phyloP scores from a whole-genome alignment of 2,329 filamentous ascomycete genomes.

The Microthyrium microscopicum region DNA sequence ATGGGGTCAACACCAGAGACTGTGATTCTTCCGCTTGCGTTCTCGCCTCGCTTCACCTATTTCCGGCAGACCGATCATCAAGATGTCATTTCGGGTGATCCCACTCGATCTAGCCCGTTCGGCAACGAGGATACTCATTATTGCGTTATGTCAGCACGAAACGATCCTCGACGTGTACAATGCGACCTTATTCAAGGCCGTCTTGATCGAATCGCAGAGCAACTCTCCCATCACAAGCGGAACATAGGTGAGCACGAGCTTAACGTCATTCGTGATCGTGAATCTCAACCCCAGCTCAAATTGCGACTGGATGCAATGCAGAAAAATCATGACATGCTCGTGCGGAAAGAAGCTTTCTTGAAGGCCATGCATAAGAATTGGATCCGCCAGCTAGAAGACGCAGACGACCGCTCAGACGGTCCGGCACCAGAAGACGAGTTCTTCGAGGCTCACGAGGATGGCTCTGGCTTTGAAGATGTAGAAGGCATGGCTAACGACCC shows the following conservation, averaged over 20 bases:
- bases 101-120: constrained; percentile 72
- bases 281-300: constrained; percentile 30
- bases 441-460: constrained; percentile 36
- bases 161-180: constrained; percentile 75
- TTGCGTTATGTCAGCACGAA: constrained; percentile 67
- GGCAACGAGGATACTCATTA: constrained; percentile 86
- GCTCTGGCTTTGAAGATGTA: constrained; percentile 28
- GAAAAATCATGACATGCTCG: constrained; percentile 38
- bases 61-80: constrained; percentile 92
- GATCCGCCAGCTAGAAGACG: constrained; percentile 37
- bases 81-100: constrained; percentile 61
- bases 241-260: constrained; percentile 62
- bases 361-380: constrained; percentile 40
- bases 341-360: constrained; percentile 42
- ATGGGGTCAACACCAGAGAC: constrained; percentile 82
- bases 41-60: constrained; percentile 89
- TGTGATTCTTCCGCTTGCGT: constrained; percentile 83
- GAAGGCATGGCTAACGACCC: constrained; percentile 47
- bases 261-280: constrained; percentile 30
- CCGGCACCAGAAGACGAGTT: constrained; percentile 28
- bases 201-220: constrained; percentile 58
- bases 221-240: constrained; percentile 59
- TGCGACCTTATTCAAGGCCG: constrained; percentile 69
- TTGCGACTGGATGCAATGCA: constrained; percentile 38
- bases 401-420: constrained; percentile 35